Conservation (phyloP, 1,284 basidiomycete genomes). For the Albatrellus sp. region DNA sequence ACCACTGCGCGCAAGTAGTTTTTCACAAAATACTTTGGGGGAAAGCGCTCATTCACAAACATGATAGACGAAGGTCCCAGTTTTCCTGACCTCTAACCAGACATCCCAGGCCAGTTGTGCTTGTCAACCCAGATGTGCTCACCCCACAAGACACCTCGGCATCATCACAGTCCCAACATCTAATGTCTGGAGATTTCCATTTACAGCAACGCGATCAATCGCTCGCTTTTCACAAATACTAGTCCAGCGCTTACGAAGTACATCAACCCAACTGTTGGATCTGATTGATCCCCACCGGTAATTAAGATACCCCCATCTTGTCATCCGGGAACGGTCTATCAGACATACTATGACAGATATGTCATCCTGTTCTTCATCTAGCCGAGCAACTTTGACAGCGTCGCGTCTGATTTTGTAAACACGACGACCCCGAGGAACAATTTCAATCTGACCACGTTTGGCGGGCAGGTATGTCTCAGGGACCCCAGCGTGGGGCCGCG, state of each 20-base stretch:
- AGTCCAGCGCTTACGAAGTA: constrained; percentile 29
- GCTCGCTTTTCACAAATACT: constrained; percentile 20
- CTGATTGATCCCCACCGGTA: constrained; percentile 37
- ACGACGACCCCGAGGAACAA: constrained; percentile 14
- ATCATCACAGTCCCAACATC: constrained; percentile 29
- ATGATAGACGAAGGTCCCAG: too few species aligned
- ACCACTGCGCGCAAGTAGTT: constrained; percentile 30
- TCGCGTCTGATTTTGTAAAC: constrained; percentile 12
- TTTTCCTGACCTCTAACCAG: constrained; percentile 21
- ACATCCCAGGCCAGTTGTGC: constrained; percentile 19
- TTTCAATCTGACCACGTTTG: constrained; percentile 20
- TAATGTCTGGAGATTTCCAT: constrained; percentile 30
- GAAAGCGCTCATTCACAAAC: too few species aligned
- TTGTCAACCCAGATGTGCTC: constrained; percentile 38
- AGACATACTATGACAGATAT: constrained; percentile 13
- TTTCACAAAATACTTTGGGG: too few species aligned
- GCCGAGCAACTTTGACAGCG: constrained; percentile 14
- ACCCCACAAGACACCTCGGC: constrained; percentile 27
- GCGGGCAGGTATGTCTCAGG: constrained; percentile 16
- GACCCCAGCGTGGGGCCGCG: constrained; percentile 18
- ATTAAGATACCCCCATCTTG: neutral
- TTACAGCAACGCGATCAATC: constrained; percentile 13
- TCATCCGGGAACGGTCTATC: neutral
- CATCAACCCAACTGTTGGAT: constrained; percentile 26
- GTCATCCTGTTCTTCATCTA: constrained; percentile 18